Conservation (phyloP, 2,329 filamentous ascomycete species). For the Pezicula neosporulosa region DNA sequence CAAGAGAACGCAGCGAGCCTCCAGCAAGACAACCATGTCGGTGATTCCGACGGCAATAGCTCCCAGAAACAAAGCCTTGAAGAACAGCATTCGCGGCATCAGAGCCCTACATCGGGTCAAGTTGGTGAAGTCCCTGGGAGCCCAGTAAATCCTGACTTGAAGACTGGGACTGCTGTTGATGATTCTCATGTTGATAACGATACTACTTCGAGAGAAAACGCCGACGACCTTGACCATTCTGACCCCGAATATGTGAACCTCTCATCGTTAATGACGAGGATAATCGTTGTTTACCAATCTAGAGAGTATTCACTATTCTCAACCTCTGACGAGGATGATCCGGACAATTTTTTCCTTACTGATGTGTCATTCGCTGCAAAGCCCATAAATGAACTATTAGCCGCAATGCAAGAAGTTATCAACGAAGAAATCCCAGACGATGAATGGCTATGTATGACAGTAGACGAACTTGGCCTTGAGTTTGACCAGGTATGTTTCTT, state of each 20-base stretch:
- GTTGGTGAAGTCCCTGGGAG: no score
- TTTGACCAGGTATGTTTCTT: conserved; percentile 50
- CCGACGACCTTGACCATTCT: neutral
- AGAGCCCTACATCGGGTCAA: no score
- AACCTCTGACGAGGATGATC: conserved; percentile 46
- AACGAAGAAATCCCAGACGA: conserved; percentile 50
- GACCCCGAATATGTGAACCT: neutral
- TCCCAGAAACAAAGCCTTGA: no score
- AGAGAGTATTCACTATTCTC: conserved; percentile 57
- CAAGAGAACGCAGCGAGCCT: no score
- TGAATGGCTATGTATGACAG: conserved; percentile 52
- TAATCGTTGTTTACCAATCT: conserved; percentile 52
- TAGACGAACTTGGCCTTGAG: conserved; percentile 51
- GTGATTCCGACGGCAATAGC: no score
- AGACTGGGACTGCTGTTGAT: no score
- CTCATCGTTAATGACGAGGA: conserved; percentile 28
- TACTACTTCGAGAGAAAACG: neutral
- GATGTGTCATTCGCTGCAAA: conserved; percentile 51
- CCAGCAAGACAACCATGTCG: no score
- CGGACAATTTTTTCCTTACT: conserved; percentile 52
- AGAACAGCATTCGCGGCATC: no score
- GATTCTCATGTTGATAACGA: no score
- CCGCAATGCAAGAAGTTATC: conserved; percentile 50
- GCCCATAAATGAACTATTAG: conserved; percentile 51
- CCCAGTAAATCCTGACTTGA: no score